Evolutionary conservation across 1,284 basidiomycete genomes (phyloP).

Genomic region (Boletellus sp.): DNA sequence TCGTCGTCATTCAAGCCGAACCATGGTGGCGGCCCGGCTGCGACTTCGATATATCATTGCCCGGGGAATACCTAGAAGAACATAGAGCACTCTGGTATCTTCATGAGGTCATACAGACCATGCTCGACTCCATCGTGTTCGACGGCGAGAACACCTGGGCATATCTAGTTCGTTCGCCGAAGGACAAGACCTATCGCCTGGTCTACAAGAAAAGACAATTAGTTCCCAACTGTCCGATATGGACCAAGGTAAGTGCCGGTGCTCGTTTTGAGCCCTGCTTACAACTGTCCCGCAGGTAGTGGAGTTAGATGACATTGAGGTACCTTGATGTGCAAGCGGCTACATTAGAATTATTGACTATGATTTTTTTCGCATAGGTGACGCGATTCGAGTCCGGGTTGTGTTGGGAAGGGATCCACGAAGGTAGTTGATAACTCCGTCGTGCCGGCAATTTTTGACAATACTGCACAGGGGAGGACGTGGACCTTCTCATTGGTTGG

Average conservation of each 20-base stretch:
- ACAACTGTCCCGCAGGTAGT: slow-evolving; percentile 22
- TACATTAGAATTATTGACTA: background rate
- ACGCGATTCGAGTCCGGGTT: slow-evolving; percentile 24
- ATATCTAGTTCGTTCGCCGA: slow-evolving; percentile 33
- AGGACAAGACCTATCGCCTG: slow-evolving; percentile 34
- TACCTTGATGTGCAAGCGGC: slow-evolving; percentile 2
- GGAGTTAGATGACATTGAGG: slow-evolving; percentile 33
- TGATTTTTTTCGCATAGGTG: slow-evolving; percentile 10
- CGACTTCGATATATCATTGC: background rate
- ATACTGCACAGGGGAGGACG: slow-evolving; percentile 22
- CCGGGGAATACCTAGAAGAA: slow-evolving; percentile 14
- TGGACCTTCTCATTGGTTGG: slow-evolving; percentile 38
- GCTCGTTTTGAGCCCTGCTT: slow-evolving; percentile 10
- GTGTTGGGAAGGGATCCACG: slow-evolving; percentile 32
- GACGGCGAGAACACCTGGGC: slow-evolving; percentile 43
- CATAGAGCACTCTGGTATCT: slow-evolving; percentile 23
- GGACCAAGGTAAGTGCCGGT: slow-evolving; percentile 28
- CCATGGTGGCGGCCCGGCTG: slow-evolving; percentile 22
- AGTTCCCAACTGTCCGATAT: slow-evolving; percentile 37
- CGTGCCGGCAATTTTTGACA: background rate
- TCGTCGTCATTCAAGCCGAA: slow-evolving; percentile 41
- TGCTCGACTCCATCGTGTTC: slow-evolving; percentile 40
- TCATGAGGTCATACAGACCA: slow-evolving; percentile 35
- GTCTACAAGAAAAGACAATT: slow-evolving; percentile 31
- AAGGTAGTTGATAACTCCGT: slow-evolving; percentile 16